A percentile compares a stretch with the other conserved stretches of the same genome.
phyloP scores from a whole-genome alignment of 257 asterid species.

The Solanum paucissectum region DNA sequence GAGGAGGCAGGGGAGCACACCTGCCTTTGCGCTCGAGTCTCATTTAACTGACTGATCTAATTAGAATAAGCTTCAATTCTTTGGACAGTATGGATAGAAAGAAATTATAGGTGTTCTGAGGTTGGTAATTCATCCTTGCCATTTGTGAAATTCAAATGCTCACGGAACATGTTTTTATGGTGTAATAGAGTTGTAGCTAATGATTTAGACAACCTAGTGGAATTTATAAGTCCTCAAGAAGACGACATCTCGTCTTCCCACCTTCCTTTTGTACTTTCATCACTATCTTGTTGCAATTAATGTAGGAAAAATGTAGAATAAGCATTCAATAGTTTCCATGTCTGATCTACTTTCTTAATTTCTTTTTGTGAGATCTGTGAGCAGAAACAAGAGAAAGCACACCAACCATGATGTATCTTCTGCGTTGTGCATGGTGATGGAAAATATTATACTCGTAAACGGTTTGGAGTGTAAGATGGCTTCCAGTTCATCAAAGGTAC shows the following conservation, averaged over 20 bases:
- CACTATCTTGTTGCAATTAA: not conserved
- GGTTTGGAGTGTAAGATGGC: conserved; percentile 24
- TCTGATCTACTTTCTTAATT: not conserved
- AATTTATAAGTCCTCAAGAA: not conserved
- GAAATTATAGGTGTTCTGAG: not conserved
- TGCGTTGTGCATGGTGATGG: conserved; percentile 12
- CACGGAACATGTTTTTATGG: not conserved
- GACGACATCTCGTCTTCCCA: not conserved
- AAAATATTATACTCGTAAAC: conserved; percentile 9
- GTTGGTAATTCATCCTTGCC: not conserved
- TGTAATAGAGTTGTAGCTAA: not conserved
- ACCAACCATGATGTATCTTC: conserved; percentile 1
- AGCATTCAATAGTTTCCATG: not conserved
- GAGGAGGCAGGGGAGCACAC: not conserved
- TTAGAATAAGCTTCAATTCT: not conserved
- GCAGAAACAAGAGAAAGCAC: conserved; percentile 15
- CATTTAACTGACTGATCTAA: not conserved
- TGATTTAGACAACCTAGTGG: not conserved
- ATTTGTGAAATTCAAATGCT: not conserved
- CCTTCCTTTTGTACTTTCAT: not conserved
- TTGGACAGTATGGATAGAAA: not conserved
- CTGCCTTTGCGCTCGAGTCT: not conserved
- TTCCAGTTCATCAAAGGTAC: conserved; percentile 13
- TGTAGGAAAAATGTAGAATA: not conserved
- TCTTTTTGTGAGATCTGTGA: not conserved